phyloP scores from a whole-genome alignment of 2,329 filamentous ascomycete genomes.

The Fusarium metavorans region DNA sequence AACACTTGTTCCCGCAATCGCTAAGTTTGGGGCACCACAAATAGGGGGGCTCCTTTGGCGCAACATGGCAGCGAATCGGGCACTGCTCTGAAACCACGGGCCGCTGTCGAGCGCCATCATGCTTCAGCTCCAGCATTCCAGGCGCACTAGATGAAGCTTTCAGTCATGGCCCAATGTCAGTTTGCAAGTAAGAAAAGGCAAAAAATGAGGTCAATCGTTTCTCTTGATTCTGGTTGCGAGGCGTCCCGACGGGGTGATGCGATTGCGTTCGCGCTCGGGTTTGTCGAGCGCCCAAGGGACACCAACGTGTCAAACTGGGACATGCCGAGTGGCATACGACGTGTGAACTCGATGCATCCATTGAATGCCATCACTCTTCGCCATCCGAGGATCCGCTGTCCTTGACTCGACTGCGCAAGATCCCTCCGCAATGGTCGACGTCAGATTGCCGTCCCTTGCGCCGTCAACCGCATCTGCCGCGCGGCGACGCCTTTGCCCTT shows the following conservation, averaged over 20 bases:
- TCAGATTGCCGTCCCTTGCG: constrained; percentile 7
- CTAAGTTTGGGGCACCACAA: constrained; percentile 21
- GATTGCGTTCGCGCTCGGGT: constrained; percentile 22
- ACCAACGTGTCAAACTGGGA: constrained; percentile 34
- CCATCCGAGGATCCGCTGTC: neutral
- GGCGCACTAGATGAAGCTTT: constrained; percentile 21
- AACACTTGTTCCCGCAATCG: constrained; percentile 9
- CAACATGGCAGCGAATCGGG: constrained; percentile 38
- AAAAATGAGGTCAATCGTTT: constrained; percentile 38
- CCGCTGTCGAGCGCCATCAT: constrained; percentile 19
- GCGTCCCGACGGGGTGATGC: constrained; percentile 25
- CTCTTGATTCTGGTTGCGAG: constrained; percentile 38
- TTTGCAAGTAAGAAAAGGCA: constrained; percentile 22
- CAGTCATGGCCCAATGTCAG: constrained; percentile 36
- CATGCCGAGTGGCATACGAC: constrained; percentile 31
- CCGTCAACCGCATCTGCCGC: constrained; percentile 17
- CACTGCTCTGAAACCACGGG: constrained; percentile 40
- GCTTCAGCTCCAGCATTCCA: constrained; percentile 4
- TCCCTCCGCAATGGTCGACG: constrained; percentile 3
- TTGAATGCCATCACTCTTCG: neutral
- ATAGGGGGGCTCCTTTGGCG: constrained; percentile 20
- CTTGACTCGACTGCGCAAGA: neutral
- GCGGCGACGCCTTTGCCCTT: constrained; percentile 17
- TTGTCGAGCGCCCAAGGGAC: constrained; percentile 20
- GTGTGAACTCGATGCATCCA: neutral